Percentiles rank a stretch among this genome's conserved stretches.
phyloP scores from a whole-genome alignment of 208 protist genomes.

The Trypanosoma congolense region DNA sequence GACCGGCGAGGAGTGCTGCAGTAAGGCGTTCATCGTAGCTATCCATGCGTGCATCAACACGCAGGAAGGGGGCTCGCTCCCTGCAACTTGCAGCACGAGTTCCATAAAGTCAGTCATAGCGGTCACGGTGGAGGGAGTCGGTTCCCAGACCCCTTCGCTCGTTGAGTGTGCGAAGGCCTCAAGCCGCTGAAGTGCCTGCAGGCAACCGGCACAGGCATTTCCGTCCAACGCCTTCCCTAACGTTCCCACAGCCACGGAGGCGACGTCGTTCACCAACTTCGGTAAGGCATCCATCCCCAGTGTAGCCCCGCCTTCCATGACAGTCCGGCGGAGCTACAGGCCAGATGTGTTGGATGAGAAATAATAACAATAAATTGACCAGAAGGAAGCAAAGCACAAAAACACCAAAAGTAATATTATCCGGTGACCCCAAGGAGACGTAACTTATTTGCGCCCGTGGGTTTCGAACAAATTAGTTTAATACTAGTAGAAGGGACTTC shows the following conservation, averaged over 20 bases:
- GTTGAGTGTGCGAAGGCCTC: slow-evolving; percentile 4
- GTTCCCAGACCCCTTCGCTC: slow-evolving; percentile 7
- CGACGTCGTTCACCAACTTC: not conserved
- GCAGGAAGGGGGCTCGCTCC: slow-evolving; percentile 40
- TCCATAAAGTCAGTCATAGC: slow-evolving; percentile 20
- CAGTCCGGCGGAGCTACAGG: not conserved
- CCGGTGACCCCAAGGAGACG: too few species aligned
- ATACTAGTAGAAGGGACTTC: not conserved
- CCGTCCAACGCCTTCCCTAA: slow-evolving; percentile 1
- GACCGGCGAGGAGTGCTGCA: slow-evolving; percentile 9
- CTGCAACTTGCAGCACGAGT: slow-evolving; percentile 34
- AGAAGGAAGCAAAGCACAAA: too few species aligned
- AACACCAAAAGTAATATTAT: too few species aligned
- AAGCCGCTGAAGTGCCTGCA: slow-evolving; percentile 7
- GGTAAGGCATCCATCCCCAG: not conserved
- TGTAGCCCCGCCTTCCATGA: not conserved
- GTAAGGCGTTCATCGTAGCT: slow-evolving; percentile 18
- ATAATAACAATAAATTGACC: too few species aligned
- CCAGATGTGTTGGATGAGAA: not conserved
- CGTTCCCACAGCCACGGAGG: not conserved
- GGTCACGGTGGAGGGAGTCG: slow-evolving; percentile 15
- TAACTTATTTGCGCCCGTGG: too few species aligned
- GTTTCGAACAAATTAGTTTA: too few species aligned
- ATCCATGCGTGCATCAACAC: slow-evolving; percentile 39
- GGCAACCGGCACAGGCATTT: slow-evolving; percentile 7